Base-by-base conservation (phyloP, 371 early-diverging fungal species). In the Blastocladiella emersonii region DNA sequence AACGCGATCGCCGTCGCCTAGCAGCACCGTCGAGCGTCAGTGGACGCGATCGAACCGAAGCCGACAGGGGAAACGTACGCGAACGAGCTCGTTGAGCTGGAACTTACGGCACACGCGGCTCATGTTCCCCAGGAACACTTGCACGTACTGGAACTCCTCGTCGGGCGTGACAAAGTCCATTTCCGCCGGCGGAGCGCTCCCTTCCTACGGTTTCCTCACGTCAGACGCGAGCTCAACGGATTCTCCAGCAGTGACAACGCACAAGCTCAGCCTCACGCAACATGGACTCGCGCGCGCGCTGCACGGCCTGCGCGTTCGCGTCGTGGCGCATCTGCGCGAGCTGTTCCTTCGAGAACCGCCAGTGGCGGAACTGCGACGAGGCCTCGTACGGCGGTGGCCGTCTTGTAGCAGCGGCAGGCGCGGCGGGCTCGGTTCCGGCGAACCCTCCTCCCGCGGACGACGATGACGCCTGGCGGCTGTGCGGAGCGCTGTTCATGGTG, bases 1-100 rank as follows among this genome's bases (percentile, higher is more conserved):
- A 86, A 92, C 25, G 82, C 81, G n/a, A 93, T 78, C 0, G 93
- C 88, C 1, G 94, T 92, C 48, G 91, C 90, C 88, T 89, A 70
- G n/a, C 21, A 7, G 39, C 45, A 48, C 0, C n/a, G 25, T 48
- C n/a, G 23, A 25, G 8, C 4, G 23, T 2, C 6, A 25, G 4
- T 4, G 0, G 48, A 2, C 48, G 25, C 8, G 6, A 21, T 0
- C 48, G 17, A 48, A 23, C 48, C 1, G 1, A 13, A 45, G 21
- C 21, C 8, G 4, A 45, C 13, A 37, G 5, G 5, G 39, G n/a
- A n/a, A n/a, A n/a, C 2, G 45, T 8, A 48, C 48, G 23, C 48
- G 19, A 3, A 23, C n/a, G 23, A 48, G 17, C 25, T 21, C n/a
- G 23, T n/a, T n/a, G 25, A 48, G 23, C 5, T n/a, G 21, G n/a